Evolutionary conservation across 371 early-diverging fungal species (phyloP).

Genomic region (Capillidium heterosporum): DNA sequence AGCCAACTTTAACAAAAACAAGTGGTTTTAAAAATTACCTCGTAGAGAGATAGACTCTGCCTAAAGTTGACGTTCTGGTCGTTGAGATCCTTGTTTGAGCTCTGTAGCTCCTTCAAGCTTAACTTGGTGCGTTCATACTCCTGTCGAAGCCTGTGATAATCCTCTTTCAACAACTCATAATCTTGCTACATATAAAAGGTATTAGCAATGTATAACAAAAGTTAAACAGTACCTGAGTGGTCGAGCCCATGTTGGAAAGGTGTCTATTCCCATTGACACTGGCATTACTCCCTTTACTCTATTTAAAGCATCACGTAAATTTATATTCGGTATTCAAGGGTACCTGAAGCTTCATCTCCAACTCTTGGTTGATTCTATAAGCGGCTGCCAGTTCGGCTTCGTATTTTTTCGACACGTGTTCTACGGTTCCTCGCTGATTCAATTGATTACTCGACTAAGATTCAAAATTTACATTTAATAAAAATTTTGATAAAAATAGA

Average conservation of each 20-base stretch:
- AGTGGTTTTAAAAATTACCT: neutral
- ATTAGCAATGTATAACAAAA: neutral
- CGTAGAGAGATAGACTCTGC: neutral
- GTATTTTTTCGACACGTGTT: neutral
- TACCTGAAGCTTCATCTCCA: neutral
- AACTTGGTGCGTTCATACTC: neutral
- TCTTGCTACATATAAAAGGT: neutral
- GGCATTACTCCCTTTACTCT: neutral
- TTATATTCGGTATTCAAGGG: too few relatives aligned
- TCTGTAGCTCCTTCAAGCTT: neutral
- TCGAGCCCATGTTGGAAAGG: too few relatives aligned
- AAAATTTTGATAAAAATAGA: too few relatives aligned
- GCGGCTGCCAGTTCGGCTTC: neutral
- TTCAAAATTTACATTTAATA: neutral
- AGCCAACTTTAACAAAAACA: neutral
- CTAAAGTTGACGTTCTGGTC: neutral
- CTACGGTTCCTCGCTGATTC: neutral
- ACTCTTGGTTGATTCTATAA: neutral
- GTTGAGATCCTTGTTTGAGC: neutral
- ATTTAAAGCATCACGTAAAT: too few relatives aligned
- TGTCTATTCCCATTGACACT: too few relatives aligned
- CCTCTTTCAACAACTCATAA: neutral
- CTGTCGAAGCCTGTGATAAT: neutral
- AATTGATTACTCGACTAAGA: neutral
- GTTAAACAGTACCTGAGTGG: neutral